A percentile compares a stretch with the other conserved stretches of the same genome.
These are phyloP conservation scores for Fragaria ananassa DNA, from an alignment of 306 rosid species.

Conservation along the genomic window DNA sequence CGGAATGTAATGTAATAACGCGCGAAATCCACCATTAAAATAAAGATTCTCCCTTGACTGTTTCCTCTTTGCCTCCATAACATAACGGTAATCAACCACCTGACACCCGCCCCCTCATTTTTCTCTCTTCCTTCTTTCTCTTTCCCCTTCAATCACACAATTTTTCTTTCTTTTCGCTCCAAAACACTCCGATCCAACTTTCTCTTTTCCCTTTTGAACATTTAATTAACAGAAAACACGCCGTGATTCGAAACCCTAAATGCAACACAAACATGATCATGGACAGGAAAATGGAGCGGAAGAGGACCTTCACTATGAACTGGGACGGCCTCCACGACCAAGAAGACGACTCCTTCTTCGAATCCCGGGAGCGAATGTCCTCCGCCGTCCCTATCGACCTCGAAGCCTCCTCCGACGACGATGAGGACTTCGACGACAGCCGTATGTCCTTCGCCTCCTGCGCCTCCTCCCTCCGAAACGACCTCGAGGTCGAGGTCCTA, in stretches of 20 bases:
- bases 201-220: not conserved
- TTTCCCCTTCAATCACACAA: not conserved
- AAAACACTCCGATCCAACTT: not conserved
- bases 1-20: constrained; percentile 24
- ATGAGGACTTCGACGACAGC: constrained; percentile 45
- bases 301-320: constrained; percentile 45
- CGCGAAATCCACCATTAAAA: not conserved
- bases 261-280: constrained; percentile 22
- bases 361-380: constrained; percentile 39
- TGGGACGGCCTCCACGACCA: constrained; percentile 60
- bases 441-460: constrained; percentile 62
- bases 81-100: constrained; percentile 28
- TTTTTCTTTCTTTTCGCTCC: not conserved
- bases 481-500: constrained; percentile 8
- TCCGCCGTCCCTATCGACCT: constrained; percentile 35
- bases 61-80: constrained; percentile 24
- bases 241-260: not conserved
- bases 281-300: constrained; percentile 50
- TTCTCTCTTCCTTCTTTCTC: constrained; percentile 40
- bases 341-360: constrained; percentile 62
- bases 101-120: constrained; percentile 22
- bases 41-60: constrained; percentile 4
- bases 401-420: constrained; percentile 42
- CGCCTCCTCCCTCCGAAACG: constrained; percentile 36
- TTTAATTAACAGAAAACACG: not conserved